phyloP scores from a whole-genome alignment of 345 rosid genomes.

The Hypericum perforatum region DNA sequence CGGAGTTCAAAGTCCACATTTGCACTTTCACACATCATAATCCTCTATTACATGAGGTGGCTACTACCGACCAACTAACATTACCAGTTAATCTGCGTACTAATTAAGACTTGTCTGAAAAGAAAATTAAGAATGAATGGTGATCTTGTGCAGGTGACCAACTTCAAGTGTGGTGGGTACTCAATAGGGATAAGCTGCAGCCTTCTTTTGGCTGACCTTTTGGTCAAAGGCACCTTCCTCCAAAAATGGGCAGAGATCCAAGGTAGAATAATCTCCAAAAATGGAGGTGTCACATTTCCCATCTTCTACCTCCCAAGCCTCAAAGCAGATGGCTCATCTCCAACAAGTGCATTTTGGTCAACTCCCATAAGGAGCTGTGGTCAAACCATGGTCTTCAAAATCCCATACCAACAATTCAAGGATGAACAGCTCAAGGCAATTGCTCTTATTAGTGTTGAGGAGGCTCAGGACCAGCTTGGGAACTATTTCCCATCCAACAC shows the following conservation, averaged over 20 bases:
- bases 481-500: constrained; percentile 9
- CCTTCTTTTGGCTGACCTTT: constrained; percentile 48
- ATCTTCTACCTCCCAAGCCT: constrained; percentile 43
- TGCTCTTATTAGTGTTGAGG: constrained; percentile 26
- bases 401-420: constrained; percentile 4
- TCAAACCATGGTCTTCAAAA: constrained; percentile 26
- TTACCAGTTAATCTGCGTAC: too few relatives aligned
- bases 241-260: constrained; percentile 53
- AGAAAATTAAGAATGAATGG: too few relatives aligned
- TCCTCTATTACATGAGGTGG: too few relatives aligned
- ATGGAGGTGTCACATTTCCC: constrained; percentile 20
- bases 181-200: constrained; percentile 82
- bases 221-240: constrained; percentile 36
- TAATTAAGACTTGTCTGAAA: too few relatives aligned
- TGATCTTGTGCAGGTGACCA: constrained; percentile 44
- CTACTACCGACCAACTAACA: too few relatives aligned
- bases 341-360: constrained; percentile 11
- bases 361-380: constrained; percentile 24
- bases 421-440: constrained; percentile 11
- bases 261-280: constrained; percentile 17
- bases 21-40: too few relatives aligned
- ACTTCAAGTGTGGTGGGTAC: constrained; percentile 81
- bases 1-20: too few relatives aligned
- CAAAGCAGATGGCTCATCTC: constrained; percentile 10
- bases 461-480: constrained; percentile 22